Evolutionary conservation across 768 basidiomycete genomes (phyloP), one percentile per base, ranked within the genome.

Genomic region (Tephrocybe sp.): DNA sequence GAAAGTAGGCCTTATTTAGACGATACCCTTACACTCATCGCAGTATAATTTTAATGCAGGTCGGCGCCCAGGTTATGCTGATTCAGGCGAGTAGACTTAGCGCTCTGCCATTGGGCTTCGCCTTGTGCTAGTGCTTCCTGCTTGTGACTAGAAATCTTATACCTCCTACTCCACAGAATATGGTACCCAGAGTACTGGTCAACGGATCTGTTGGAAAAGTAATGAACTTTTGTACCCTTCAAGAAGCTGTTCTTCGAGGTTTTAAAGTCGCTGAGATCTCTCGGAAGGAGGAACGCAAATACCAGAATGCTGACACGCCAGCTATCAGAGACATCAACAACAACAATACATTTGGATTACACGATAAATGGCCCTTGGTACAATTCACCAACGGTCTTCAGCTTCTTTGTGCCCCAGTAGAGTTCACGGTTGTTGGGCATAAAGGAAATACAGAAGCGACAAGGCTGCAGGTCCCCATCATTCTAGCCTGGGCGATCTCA

Each of bases 31-130:
- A n/a, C 15, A 7, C 33, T 15, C 4, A 7, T 34, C 33, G 15
- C 7, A n/a, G 4, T 9, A 34, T 9, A 22, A 12, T 49, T 21
- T 23, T 40, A 38, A 41, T n/a, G 2, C 13, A 34, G 33, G 21
- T 19, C 25, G 83, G 82, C 12, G 87, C 89, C 3, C 91, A 92
- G 61, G 91, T 94, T 6, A 89, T 90, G 86, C 61, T 87, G 3
- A 76, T 84, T 54, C 79, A 82, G 69, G 84, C 79, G 53, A 13
- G 61, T 16, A 16, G 22, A 33, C 31, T 23, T 27, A 30, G 18
- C 12, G 29, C 37, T 29, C 30, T 50, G 15, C 38, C 40, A 11
- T 22, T 33, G 25, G 36, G 11, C 21, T 19, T n/a, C n/a, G n/a
- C n/a, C n/a, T n/a, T n/a, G n/a, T n/a, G n/a, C n/a, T n/a, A n/a